Base-by-base conservation (phyloP, 1,139 yeast genomes). In the Kluyveromyces marxianus region DNA sequence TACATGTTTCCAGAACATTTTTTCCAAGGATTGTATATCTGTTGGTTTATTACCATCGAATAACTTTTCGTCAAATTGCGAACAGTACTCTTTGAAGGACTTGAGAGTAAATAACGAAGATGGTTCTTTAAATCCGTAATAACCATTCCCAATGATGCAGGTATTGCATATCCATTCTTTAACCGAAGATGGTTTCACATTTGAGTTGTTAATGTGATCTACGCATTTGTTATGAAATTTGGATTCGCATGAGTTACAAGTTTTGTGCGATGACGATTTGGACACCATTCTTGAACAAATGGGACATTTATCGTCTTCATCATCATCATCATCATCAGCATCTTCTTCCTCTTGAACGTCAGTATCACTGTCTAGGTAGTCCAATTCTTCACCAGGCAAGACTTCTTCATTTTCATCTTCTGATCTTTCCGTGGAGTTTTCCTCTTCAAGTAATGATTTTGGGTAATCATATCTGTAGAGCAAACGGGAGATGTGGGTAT, bases 71-170 rank as follows among this genome's bases (percentile, higher is more conserved):
- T 62, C 70, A 60, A 84, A 84, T 25, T 73, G 70, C 31, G 69
- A 65, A 51, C 90, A 84, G 53, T 77, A 69, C 8, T 73, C 65
- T 49, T 74, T 74, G 62, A 89, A 90, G 48, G 83, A 81, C 0
- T 63, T 56, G 25, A 81, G 66, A 0, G 83, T 71, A 58, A 84
- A 87, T 48, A 74, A 72, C 38, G 76, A 71, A 4, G 74, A 70
- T 25, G 83, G 80, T 52, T 86, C 95, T 54, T 84, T 90, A 63
- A 90, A 90, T 0, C 95, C 96, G 60, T 88, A 90, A 54, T 83
- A 92, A 1, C 95, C 94, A 2, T 90, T 84, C 0, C 96, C 96
- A 4, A 85, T 72, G 14, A 90, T 69, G 62, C 97, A 90, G 50
- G 76, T 76, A 42, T 82, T 83, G 63, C 97, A 90, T 58, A 73